A percentile compares a stretch with the other conserved stretches of the same genome.
Conservation (phyloP, 148 eudicot genomes). For the Limonium bicolor region DNA sequence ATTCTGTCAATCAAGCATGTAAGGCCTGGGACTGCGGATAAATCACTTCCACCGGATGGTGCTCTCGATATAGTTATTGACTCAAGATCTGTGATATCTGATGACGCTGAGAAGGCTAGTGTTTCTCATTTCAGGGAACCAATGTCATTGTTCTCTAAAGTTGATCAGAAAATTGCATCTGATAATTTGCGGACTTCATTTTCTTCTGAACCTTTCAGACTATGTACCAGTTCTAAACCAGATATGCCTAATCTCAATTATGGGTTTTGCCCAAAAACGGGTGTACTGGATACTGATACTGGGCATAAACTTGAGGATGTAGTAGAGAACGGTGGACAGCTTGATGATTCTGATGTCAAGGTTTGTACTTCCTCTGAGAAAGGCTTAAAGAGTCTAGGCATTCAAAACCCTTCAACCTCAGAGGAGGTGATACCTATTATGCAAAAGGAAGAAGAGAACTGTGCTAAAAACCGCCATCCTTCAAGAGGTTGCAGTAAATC, state of each 20-base stretch:
- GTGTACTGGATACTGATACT: conserved; percentile 9
- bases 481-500: background rate
- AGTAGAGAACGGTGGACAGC: background rate
- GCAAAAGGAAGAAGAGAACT: too few relatives aligned
- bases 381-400: too few relatives aligned
- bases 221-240: conserved; percentile 5
- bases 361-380: too few relatives aligned
- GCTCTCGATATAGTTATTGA: conserved; percentile 6
- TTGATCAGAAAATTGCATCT: conserved; percentile 5
- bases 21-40: conserved; percentile 8
- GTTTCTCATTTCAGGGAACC: conserved; percentile 6
- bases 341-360: too few relatives aligned
- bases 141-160: conserved; percentile 2
- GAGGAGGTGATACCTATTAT: too few relatives aligned
- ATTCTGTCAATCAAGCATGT: conserved; percentile 32
- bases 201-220: conserved; percentile 6
- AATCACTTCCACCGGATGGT: conserved; percentile 7
- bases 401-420: too few relatives aligned
- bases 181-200: conserved; percentile 8
- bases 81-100: conserved; percentile 9
- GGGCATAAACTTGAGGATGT: conserved; percentile 9
- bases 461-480: background rate
- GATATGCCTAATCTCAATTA: background rate
- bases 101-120: conserved; percentile 6
- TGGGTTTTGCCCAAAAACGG: conserved; percentile 13